Percentiles rank a stretch among this genome's conserved stretches.
phyloP scores from a whole-genome alignment of 441 rosid species.

The Capsella rubella region DNA sequence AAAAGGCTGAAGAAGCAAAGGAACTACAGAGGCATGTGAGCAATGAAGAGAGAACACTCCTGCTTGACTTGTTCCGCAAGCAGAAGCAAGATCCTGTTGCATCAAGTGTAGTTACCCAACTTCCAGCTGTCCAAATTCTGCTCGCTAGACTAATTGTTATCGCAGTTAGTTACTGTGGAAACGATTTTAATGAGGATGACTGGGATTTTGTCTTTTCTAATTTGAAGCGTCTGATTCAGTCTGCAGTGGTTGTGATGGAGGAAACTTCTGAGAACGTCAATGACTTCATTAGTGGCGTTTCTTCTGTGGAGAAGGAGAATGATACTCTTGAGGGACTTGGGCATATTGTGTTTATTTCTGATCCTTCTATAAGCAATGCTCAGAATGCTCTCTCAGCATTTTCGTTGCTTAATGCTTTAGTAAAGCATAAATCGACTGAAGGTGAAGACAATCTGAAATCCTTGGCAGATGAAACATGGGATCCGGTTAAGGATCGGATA shows the following conservation, averaged over 20 bases:
- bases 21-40: slow-evolving; percentile 64
- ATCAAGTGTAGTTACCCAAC: slow-evolving; percentile 52
- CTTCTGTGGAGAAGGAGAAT: slow-evolving; percentile 46
- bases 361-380: slow-evolving; percentile 60
- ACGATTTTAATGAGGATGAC: slow-evolving; percentile 81
- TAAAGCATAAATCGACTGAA: slow-evolving; percentile 47
- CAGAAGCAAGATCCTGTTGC: slow-evolving; percentile 63
- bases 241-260: slow-evolving; percentile 90
- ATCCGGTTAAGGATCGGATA: slow-evolving; percentile 65
- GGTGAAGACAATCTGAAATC: slow-evolving; percentile 46
- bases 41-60: slow-evolving; percentile 63
- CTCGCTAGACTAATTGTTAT: slow-evolving; percentile 72
- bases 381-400: slow-evolving; percentile 76
- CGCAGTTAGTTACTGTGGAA: slow-evolving; percentile 88
- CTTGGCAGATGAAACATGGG: slow-evolving; percentile 65
- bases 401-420: slow-evolving; percentile 58
- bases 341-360: slow-evolving; percentile 60
- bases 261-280: slow-evolving; percentile 83
- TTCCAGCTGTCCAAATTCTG: slow-evolving; percentile 63
- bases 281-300: slow-evolving; percentile 56
- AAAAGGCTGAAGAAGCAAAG: slow-evolving; percentile 54
- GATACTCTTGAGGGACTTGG: slow-evolving; percentile 63
- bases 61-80: slow-evolving; percentile 82
- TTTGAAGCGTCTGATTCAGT: slow-evolving; percentile 80
- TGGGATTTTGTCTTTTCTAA: slow-evolving; percentile 82